Percentiles rank a stretch among this genome's conserved stretches.
phyloP scores from a whole-genome alignment of 805 yeast species.

The Pichia nanzhaoensis region DNA sequence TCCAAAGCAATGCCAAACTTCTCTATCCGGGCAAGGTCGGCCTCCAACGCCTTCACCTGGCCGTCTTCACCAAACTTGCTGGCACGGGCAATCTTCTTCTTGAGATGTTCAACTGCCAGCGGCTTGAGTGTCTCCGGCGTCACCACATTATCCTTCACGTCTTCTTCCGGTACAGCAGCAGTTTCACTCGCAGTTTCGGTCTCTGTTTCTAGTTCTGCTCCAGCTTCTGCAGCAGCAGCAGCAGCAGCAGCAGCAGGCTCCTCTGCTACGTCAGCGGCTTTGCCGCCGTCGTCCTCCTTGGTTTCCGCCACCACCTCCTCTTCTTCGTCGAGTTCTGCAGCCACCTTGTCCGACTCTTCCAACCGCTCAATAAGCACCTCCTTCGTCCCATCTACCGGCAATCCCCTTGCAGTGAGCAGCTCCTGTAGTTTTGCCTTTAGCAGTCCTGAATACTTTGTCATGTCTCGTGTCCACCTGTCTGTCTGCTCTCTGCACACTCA shows the following conservation, averaged over 20 bases:
- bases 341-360: constrained; percentile 45
- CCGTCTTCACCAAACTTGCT: constrained; percentile 69
- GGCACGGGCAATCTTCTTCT: constrained; percentile 63
- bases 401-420: constrained; percentile 55
- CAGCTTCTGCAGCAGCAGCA: constrained; percentile 1
- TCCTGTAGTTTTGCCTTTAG: constrained; percentile 86
- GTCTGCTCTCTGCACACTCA: too few relatives aligned
- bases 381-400: constrained; percentile 72
- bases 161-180: constrained; percentile 8
- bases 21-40: constrained; percentile 62
- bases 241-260: constrained; percentile 14
- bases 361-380: constrained; percentile 66
- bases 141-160: constrained; percentile 21
- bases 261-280: constrained; percentile 16
- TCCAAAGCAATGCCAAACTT: constrained; percentile 76
- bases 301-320: constrained; percentile 8
- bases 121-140: constrained; percentile 67
- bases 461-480: too few relatives aligned
- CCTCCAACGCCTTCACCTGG: constrained; percentile 44
- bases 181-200: constrained; percentile 10
- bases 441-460: constrained; percentile 53
- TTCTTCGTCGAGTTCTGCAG: constrained; percentile 24
- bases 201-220: not conserved
- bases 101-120: constrained; percentile 59
- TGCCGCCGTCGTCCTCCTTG: constrained; percentile 1